phyloP scores from a whole-genome alignment of 345 rosid genomes.

The Ceriops zippeliana region DNA sequence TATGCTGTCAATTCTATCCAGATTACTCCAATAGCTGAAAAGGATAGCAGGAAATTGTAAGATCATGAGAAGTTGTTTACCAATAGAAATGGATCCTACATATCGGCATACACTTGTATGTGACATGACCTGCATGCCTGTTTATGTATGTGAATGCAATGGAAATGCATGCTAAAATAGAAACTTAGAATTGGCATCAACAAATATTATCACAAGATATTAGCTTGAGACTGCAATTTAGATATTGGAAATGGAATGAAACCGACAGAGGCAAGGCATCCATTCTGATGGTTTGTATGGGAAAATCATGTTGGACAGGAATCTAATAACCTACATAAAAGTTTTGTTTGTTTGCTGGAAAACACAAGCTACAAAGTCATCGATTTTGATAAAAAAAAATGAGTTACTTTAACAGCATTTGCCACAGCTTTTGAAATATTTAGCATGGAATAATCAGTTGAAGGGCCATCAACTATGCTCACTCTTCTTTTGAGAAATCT shows the following conservation, averaged over 20 bases:
- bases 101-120: background rate
- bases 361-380: background rate
- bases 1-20: conserved; percentile 57
- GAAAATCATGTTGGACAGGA: background rate
- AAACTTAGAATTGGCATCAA: too few species aligned
- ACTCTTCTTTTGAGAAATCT: too few species aligned
- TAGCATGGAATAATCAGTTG: too few species aligned
- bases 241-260: background rate
- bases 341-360: background rate
- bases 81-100: too few species aligned
- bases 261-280: background rate
- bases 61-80: background rate
- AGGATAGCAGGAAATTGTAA: conserved; percentile 18
- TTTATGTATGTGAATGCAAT: background rate
- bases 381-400: background rate
- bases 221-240: background rate
- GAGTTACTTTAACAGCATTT: background rate
- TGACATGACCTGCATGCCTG: background rate
- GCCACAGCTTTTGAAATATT: background rate
- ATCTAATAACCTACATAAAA: background rate
- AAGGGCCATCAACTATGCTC: too few species aligned
- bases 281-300: background rate
- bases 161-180: background rate
- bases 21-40: conserved; percentile 72
- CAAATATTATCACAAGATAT: too few species aligned